These are phyloP conservation scores for Phytophthora cactorum DNA, from an alignment of 352 stramenopile species.

Conservation along the genomic window DNA sequence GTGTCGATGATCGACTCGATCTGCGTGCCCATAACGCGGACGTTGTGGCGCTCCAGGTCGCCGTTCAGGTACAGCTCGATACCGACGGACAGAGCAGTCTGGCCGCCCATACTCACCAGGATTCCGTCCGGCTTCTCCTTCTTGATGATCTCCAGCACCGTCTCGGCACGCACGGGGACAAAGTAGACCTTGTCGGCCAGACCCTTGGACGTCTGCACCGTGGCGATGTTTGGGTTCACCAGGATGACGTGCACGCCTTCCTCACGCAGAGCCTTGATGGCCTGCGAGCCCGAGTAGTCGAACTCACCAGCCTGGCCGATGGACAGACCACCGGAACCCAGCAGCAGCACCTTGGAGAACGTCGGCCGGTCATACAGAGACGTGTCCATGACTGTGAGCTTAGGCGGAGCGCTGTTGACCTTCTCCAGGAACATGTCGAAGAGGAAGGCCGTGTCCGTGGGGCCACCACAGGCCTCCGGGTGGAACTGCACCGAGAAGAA, in stretches of 20 bases:
- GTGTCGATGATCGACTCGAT: conserved; percentile 94
- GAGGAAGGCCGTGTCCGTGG: conserved; percentile 96
- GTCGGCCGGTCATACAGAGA: conserved; percentile 74
- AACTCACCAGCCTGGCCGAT: conserved; percentile 99
- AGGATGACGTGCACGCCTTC: conserved; percentile 94
- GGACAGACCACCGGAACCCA: conserved; percentile 96
- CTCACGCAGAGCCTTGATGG: conserved; percentile 99
- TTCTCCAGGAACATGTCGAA: conserved; percentile 96
- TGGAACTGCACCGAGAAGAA: conserved; percentile 97
- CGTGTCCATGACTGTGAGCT: conserved; percentile 85
- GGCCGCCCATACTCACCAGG: conserved; percentile 95
- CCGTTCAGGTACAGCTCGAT: conserved; percentile 76
- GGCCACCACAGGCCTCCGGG: conserved; percentile 93
- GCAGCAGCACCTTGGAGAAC: conserved; percentile 96
- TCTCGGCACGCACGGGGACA: conserved; percentile 95
- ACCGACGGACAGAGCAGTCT: conserved; percentile 95
- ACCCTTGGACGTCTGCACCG: conserved; percentile 96
- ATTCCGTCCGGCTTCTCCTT: conserved; percentile 89
- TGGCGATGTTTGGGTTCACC: conserved; percentile 99
- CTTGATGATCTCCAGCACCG: conserved; percentile 82
- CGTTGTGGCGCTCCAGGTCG: conserved; percentile 66
- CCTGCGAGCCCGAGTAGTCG: conserved; percentile 98
- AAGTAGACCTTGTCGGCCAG: conserved; percentile 98
- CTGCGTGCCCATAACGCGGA: conserved; percentile 92
- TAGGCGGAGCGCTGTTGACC: conserved; percentile 70